A percentile compares a stretch with the other conserved stretches of the same genome.
phyloP scores from a whole-genome alignment of 345 rosid genomes.

The Ceriops zippeliana region DNA sequence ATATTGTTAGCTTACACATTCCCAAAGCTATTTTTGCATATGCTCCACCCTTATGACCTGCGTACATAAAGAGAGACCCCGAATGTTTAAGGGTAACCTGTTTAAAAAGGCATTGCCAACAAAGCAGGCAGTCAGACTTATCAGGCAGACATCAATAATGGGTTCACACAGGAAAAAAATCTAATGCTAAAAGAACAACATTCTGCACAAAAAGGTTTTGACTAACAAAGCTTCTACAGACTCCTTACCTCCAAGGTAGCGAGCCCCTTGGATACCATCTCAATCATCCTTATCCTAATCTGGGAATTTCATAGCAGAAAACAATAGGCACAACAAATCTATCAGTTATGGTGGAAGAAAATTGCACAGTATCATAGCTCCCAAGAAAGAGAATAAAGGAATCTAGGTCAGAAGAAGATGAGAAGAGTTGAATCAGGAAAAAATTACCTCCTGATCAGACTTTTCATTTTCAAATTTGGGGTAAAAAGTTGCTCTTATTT shows the following conservation, averaged over 20 bases:
- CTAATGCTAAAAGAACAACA: background rate
- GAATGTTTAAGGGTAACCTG: slow-evolving; percentile 97
- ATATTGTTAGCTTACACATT: slow-evolving; percentile 55
- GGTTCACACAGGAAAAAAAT: slow-evolving; percentile 1
- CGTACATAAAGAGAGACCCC: slow-evolving; percentile 98
- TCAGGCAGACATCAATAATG: slow-evolving; percentile 8
- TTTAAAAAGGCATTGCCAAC: slow-evolving; percentile 19
- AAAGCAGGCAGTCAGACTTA: slow-evolving; percentile 7
- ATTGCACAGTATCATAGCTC: background rate
- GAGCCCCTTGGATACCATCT: slow-evolving; percentile 81
- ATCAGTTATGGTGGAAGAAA: background rate
- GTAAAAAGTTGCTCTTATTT: slow-evolving; percentile 92
- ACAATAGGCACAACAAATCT: background rate
- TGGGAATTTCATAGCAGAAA: slow-evolving; percentile 24
- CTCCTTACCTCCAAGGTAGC: slow-evolving; percentile 77
- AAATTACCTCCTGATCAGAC: slow-evolving; percentile 89
- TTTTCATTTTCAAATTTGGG: slow-evolving; percentile 98
- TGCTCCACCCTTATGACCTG: slow-evolving; percentile 87
- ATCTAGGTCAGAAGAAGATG: background rate
- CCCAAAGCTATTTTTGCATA: slow-evolving; percentile 99
- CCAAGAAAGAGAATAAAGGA: background rate
- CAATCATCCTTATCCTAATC: slow-evolving; percentile 85
- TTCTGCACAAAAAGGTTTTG: background rate
- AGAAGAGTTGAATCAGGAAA: background rate
- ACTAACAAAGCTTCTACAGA: background rate